Evolutionary conservation across 2,329 filamentous ascomycete species (phyloP).

Genomic region (Chaetomium olivaceum): DNA sequence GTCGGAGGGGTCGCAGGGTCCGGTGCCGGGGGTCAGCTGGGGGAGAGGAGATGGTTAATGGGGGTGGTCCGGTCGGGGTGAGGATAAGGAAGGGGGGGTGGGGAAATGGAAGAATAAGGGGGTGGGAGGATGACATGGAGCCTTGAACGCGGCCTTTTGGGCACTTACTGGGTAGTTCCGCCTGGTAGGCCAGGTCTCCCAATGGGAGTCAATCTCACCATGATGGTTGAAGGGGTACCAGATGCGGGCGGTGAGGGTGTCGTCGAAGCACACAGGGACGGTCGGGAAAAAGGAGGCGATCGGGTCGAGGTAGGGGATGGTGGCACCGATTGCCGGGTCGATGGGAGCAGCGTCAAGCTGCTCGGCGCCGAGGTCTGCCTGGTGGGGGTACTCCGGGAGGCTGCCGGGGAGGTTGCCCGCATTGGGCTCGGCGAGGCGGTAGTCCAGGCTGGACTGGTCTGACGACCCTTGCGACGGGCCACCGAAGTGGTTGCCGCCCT

Average conservation of each 20-base stretch:
- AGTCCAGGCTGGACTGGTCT: neutral
- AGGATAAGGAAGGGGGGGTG: neutral
- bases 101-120: neutral
- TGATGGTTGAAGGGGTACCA: conserved; percentile 1
- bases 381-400: neutral
- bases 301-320: neutral
- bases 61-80: neutral
- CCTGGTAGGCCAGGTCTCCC: neutral
- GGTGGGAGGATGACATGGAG: neutral
- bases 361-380: neutral
- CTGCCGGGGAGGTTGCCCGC: neutral
- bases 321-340: neutral
- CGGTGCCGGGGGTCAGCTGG: conserved; percentile 8
- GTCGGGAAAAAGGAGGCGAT: neutral
- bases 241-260: neutral
- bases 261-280: conserved; percentile 2
- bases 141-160: neutral
- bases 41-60: neutral
- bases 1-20: neutral
- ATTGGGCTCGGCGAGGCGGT: neutral
- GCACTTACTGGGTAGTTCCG: neutral
- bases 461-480: neutral
- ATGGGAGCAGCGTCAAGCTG: neutral
- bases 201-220: neutral
- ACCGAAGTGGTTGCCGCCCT: neutral